Percentiles rank a stretch among this genome's conserved stretches.
These are phyloP conservation scores for Aspergillus phoenicis DNA, from an alignment of 2,329 filamentous ascomycete genomes.

Conservation along the genomic window DNA sequence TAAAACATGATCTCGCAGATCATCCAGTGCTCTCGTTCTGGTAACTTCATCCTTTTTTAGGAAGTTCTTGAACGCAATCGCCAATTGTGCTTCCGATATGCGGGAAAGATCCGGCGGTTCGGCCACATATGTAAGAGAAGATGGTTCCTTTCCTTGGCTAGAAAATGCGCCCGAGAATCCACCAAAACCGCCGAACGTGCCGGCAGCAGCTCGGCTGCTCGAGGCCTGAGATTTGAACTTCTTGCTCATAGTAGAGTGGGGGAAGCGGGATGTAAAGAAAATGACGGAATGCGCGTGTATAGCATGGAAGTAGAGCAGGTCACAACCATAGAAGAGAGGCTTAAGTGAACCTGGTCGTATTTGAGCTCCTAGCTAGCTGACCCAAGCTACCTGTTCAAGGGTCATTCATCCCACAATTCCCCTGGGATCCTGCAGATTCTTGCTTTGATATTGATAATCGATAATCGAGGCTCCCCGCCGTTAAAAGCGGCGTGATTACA, in stretches of 20 bases:
- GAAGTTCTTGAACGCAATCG: conserved; percentile 90
- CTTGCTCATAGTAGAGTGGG: conserved; percentile 58
- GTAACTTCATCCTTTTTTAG: conserved; percentile 92
- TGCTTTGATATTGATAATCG: not conserved
- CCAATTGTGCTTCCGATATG: conserved; percentile 77
- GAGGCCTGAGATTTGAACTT: conserved; percentile 66
- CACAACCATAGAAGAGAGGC: not conserved
- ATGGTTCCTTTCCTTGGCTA: conserved; percentile 51
- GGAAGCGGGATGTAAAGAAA: conserved; percentile 28
- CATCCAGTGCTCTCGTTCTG: conserved; percentile 86
- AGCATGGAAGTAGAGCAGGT: conserved; percentile 2
- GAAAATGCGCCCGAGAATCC: conserved; percentile 40
- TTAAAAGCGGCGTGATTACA: conserved; percentile 11
- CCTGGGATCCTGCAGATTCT: not conserved
- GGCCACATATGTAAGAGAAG: conserved; percentile 80
- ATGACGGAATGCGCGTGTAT: conserved; percentile 15
- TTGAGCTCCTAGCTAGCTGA: not conserved
- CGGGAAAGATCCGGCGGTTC: conserved; percentile 79
- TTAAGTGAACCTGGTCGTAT: not conserved
- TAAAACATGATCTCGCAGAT: conserved; percentile 69
- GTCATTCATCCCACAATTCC: conserved; percentile 3
- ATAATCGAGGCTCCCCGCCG: not conserved
- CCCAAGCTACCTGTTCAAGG: not conserved
- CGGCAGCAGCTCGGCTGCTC: conserved; percentile 60
- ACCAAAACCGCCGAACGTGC: conserved; percentile 52